A percentile compares a stretch with the other conserved stretches of the same genome.
phyloP scores from a whole-genome alignment of 176 grass and related monocot species.

The Zoysia pacifica region DNA sequence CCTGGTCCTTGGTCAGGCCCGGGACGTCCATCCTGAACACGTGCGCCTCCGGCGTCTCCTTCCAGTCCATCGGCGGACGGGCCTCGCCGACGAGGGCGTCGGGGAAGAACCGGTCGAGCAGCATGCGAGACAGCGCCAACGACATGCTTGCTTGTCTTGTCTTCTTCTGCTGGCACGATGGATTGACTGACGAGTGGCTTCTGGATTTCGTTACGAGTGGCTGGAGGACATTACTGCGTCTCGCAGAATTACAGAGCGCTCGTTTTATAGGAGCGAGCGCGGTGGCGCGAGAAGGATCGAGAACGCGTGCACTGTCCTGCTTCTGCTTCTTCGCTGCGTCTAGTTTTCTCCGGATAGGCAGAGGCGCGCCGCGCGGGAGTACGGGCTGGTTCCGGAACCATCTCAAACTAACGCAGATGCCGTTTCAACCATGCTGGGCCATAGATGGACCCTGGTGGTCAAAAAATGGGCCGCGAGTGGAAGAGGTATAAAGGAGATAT shows the following conservation, averaged over 20 bases:
- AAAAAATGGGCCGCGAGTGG: too few species aligned
- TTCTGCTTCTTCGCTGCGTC: background rate
- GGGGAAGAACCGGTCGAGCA: slow-evolving; percentile 44
- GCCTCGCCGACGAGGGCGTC: slow-evolving; percentile 23
- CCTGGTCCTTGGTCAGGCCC: slow-evolving; percentile 51
- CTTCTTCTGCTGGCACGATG: background rate
- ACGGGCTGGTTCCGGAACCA: slow-evolving; percentile 9
- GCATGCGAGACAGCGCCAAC: slow-evolving; percentile 20
- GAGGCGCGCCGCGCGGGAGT: background rate
- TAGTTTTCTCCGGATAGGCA: slow-evolving; percentile 3
- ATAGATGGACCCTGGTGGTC: background rate
- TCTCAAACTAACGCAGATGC: background rate
- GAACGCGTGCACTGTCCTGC: background rate
- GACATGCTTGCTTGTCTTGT: background rate
- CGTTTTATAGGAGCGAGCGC: slow-evolving; percentile 24
- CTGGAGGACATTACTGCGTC: background rate
- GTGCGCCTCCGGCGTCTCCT: slow-evolving; percentile 60
- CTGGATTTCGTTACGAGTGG: background rate
- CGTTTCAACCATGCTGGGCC: background rate
- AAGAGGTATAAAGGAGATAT: too few species aligned
- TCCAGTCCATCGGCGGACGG: slow-evolving; percentile 55
- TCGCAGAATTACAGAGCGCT: background rate
- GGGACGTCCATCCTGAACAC: slow-evolving; percentile 63
- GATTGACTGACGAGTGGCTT: background rate
- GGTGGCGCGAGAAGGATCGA: slow-evolving; percentile 13